These are phyloP conservation scores for Apiospora koreana DNA, from an alignment of 2,329 filamentous ascomycete species.

Conservation along the genomic window DNA sequence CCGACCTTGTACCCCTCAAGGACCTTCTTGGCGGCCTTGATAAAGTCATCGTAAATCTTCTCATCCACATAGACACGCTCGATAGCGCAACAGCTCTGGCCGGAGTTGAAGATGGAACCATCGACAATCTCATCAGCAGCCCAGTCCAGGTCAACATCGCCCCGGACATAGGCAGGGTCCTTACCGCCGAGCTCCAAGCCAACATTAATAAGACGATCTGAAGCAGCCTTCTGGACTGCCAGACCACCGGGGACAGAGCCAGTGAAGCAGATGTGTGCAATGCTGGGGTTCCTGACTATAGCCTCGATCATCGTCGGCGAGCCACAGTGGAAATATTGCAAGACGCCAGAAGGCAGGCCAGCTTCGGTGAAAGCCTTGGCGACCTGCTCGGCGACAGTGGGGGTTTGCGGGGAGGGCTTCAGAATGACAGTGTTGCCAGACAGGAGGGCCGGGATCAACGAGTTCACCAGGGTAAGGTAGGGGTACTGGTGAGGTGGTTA, in stretches of 20 bases:
- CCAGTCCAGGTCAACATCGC: constrained; percentile 87
- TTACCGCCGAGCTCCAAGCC: constrained; percentile 93
- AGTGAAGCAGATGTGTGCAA: constrained; percentile 88
- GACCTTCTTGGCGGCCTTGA: constrained; percentile 77
- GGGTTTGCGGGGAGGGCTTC: constrained; percentile 94
- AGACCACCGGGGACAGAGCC: constrained; percentile 88
- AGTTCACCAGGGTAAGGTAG: constrained; percentile 91
- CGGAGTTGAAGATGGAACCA: constrained; percentile 95
- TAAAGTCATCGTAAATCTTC: constrained; percentile 79
- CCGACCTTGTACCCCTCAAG: constrained; percentile 82
- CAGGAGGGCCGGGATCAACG: constrained; percentile 86
- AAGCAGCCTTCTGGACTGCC: constrained; percentile 80
- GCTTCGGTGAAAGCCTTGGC: constrained; percentile 75
- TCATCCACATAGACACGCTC: constrained; percentile 91
- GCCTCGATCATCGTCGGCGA: constrained; percentile 75
- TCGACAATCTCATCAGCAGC: constrained; percentile 94
- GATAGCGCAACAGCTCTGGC: constrained; percentile 94
- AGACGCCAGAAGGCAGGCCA: constrained; percentile 78
- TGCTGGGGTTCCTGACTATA: constrained; percentile 73
- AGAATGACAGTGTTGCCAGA: constrained; percentile 89
- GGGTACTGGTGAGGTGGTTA: constrained; percentile 67
- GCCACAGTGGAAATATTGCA: constrained; percentile 92
- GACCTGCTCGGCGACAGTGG: constrained; percentile 86
- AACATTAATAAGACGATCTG: constrained; percentile 81
- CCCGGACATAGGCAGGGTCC: constrained; percentile 86